These are phyloP conservation scores for Gymnopus androsaceus DNA, from an alignment of 1,284 basidiomycete species.

Conservation along the genomic window DNA sequence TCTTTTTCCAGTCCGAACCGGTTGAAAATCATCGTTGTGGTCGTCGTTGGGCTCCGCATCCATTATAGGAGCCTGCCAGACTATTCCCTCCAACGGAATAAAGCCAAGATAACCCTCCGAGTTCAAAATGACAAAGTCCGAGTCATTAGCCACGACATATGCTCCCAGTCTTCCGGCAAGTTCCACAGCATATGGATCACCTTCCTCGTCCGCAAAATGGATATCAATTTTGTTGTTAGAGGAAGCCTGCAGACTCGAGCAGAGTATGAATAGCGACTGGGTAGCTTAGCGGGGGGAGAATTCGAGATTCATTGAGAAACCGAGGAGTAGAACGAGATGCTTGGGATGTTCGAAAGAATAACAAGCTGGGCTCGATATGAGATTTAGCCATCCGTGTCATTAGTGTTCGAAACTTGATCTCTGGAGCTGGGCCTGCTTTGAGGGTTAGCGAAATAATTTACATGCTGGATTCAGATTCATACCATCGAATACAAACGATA, in stretches of 20 bases:
- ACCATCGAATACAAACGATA: constrained; percentile 95
- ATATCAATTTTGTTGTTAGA: constrained; percentile 44
- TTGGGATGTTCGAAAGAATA: constrained; percentile 85
- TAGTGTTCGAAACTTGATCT: constrained; percentile 73
- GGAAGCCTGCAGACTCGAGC: constrained; percentile 38
- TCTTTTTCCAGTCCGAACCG: too few species aligned
- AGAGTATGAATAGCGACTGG: constrained; percentile 66
- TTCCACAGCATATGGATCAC: constrained; percentile 83
- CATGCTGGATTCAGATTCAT: constrained; percentile 23
- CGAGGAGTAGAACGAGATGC: constrained; percentile 68
- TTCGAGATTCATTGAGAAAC: constrained; percentile 68
- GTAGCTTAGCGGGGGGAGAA: constrained; percentile 75
- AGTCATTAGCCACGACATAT: constrained; percentile 80
- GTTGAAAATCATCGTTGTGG: too few species aligned
- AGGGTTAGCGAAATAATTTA: constrained; percentile 28
- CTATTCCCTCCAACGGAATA: constrained; percentile 78
- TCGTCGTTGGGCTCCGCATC: too few species aligned
- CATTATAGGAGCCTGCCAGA: too few species aligned
- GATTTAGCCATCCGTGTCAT: constrained; percentile 61
- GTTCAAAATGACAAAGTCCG: constrained; percentile 81
- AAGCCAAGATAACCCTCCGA: constrained; percentile 76
- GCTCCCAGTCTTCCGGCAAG: constrained; percentile 71
- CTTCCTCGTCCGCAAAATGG: constrained; percentile 83
- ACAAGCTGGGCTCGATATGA: constrained; percentile 58
- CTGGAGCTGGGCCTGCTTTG: constrained; percentile 73